Base-by-base conservation (phyloP, 1,284 basidiomycete species). In the Boletus hoseneyae region DNA sequence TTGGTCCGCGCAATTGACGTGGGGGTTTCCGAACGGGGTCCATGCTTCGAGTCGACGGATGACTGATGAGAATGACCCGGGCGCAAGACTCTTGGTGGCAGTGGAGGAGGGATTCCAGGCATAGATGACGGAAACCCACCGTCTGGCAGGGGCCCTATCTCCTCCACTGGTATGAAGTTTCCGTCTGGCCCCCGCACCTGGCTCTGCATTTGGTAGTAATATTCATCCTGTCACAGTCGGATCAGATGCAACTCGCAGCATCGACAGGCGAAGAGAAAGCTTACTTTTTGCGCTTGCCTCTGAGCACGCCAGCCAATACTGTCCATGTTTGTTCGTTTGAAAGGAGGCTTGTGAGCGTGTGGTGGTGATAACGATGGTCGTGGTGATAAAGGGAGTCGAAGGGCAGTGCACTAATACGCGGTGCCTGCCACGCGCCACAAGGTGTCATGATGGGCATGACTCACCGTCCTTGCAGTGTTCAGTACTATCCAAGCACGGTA, bases 291-390 rank as follows among this genome's bases (percentile, higher is more conserved):
- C 3, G 79, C 82, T 53, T 73, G 71, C 37, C 73, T 75, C 15
- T 73, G 72, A 37, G 85, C 83, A 57, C 77, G 77, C 85, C 85
- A 88, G 45, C 86, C 86, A 50, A 79, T 70, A 50, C 77, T 80
- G 62, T 87, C 85, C 85, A 88, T 87, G 41, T 18, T 41, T 34
- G 35, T 34, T 21, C 25, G 42, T 25, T 43, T 19, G 21, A 25
- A n/a, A 27, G 25, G 19, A 15, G 21, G 38, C 25, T 48, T 38
- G 36, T 6, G 13, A 39, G 5, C 19, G 38, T 41, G 30, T 2
- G 16, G 27, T 9, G 35, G 42, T 38, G 37, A 42, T 16, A 29
- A 18, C 15, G 10, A n/a, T n/a, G n/a, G n/a, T n/a, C n/a, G n/a
- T n/a, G n/a, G n/a, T n/a, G n/a, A n/a, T n/a, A n/a, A 18, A 35